Evolutionary conservation across 78 protist species (phyloP).

Genomic region (Dictyostelium brefeldianum): DNA sequence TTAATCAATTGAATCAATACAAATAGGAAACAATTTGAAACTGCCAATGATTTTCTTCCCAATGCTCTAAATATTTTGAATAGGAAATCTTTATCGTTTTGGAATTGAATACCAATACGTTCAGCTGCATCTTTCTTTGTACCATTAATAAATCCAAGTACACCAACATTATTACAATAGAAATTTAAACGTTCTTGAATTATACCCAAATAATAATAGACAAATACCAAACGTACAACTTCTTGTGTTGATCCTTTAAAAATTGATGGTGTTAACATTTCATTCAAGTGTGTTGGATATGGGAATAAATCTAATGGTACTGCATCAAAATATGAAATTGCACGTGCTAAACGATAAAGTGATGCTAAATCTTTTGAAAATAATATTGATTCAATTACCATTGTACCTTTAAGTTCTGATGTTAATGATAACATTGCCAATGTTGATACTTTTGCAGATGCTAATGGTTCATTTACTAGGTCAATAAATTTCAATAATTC

Average conservation of each 20-base stretch:
- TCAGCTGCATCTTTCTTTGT: conserved; percentile 33
- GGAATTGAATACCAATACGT: conserved; percentile 24
- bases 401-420: conserved; percentile 32
- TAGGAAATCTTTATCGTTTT: conserved; percentile 39
- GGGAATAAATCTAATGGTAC: conserved; percentile 60
- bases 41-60: conserved; percentile 22
- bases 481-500: conserved; percentile 32
- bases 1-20: conserved; percentile 52
- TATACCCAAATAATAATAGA: conserved; percentile 62
- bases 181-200: conserved; percentile 57
- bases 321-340: conserved; percentile 57
- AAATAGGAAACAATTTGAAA: conserved; percentile 42
- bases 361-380: conserved; percentile 41
- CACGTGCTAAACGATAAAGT: conserved; percentile 23
- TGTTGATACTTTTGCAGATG: conserved; percentile 8
- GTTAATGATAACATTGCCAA: conserved; percentile 24
- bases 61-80: conserved; percentile 46
- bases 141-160: background rate
- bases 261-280: conserved; percentile 36
- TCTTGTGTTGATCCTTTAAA: conserved; percentile 49
- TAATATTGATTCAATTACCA: conserved; percentile 30
- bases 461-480: background rate
- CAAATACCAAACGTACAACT: conserved; percentile 60
- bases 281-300: conserved; percentile 63
- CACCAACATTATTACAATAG: conserved; percentile 10